Evolutionary conservation across 1,284 basidiomycete genomes (phyloP).

Genomic region (Thelephora terrestris): DNA sequence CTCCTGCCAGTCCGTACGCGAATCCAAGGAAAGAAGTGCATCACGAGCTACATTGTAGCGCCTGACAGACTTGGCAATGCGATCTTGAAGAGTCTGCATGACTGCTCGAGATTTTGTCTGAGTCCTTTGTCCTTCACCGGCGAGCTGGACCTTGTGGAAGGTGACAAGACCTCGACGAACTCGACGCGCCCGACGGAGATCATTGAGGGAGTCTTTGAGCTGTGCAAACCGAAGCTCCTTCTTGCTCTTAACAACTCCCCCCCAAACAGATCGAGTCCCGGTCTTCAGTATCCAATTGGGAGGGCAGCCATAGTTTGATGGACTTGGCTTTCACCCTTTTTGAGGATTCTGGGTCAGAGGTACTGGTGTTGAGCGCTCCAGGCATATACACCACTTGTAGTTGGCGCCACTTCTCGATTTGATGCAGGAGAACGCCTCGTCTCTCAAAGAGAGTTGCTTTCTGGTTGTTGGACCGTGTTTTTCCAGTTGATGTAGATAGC

Average conservation of each 20-base stretch:
- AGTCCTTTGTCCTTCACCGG: too few species aligned
- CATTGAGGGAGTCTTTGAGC: slow-evolving; percentile 5
- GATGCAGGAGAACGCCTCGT: neutral
- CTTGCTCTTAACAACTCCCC: slow-evolving; percentile 1
- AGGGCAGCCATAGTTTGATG: neutral
- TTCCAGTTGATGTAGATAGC: neutral
- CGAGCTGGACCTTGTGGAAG: too few species aligned
- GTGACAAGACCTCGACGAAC: neutral
- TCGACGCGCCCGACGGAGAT: slow-evolving; percentile 1
- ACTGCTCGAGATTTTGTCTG: too few species aligned
- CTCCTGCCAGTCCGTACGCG: neutral
- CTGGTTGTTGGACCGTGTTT: slow-evolving; percentile 4
- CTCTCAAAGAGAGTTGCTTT: slow-evolving; percentile 2
- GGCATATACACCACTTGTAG: slow-evolving; percentile 8
- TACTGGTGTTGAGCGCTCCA: neutral
- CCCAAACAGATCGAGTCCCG: neutral
- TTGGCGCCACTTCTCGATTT: slow-evolving; percentile 6
- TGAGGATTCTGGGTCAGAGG: neutral
- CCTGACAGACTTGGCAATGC: too few species aligned
- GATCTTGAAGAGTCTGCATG: too few species aligned
- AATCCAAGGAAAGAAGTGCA: neutral
- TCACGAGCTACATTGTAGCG: neutral
- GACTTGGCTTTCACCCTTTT: neutral
- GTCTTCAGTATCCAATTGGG: neutral
- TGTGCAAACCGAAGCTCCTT: slow-evolving; percentile 5